phyloP scores from a whole-genome alignment of 371 early-diverging fungal genomes.

The Homolaphlyctis polyrhiza region DNA sequence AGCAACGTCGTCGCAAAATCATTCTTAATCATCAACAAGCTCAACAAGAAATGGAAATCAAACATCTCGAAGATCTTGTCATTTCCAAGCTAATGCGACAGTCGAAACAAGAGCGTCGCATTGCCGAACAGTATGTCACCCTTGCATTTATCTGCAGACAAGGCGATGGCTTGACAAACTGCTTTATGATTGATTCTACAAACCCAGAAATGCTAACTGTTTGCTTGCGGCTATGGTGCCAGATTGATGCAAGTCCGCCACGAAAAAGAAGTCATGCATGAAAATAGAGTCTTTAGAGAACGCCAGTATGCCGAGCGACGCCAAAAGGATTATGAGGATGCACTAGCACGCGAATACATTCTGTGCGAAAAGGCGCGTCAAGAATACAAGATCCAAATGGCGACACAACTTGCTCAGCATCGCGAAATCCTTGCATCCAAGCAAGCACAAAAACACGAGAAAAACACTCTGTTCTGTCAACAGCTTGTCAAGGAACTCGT shows the following conservation, averaged over 20 bases:
- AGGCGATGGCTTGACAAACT: too few relatives aligned
- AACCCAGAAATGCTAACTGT: too few relatives aligned
- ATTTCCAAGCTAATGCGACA: constrained; percentile 38
- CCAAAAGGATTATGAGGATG: constrained; percentile 45
- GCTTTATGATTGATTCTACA: too few relatives aligned
- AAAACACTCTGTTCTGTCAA: constrained; percentile 17
- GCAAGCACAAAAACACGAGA: constrained; percentile 22
- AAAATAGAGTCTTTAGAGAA: constrained; percentile 42
- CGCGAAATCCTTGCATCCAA: constrained; percentile 36
- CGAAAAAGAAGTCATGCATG: constrained; percentile 46
- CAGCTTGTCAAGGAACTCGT: constrained; percentile 38
- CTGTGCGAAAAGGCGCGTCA: constrained; percentile 23
- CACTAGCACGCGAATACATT: constrained; percentile 33
- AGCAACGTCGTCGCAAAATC: constrained; percentile 35
- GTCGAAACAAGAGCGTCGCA: constrained; percentile 52
- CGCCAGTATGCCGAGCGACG: constrained; percentile 45
- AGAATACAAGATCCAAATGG: constrained; percentile 32
- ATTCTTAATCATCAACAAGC: constrained; percentile 34
- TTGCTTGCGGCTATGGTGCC: neutral
- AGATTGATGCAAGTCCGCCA: constrained; percentile 45
- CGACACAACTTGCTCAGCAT: constrained; percentile 39
- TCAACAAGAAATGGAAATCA: constrained; percentile 33
- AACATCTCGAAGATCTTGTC: constrained; percentile 34
- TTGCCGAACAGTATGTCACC: constrained; percentile 40
- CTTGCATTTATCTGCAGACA: neutral